Conservation (phyloP, 2,329 filamentous ascomycete species). For the Diplodia corticola region DNA sequence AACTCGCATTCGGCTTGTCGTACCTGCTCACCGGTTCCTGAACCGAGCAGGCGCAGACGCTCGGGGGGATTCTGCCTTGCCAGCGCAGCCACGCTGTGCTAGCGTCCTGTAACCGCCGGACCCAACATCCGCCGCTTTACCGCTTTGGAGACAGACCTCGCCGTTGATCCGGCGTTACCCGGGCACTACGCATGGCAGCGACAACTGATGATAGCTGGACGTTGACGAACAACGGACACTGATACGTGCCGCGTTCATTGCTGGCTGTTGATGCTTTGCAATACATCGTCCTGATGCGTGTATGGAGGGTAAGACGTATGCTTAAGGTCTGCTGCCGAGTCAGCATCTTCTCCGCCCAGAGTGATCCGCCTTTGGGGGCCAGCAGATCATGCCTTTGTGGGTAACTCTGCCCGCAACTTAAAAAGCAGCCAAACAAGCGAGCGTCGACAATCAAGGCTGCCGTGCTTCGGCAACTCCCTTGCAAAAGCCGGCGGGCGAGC, state of each 20-base stretch:
- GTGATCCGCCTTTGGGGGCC: slow-evolving; percentile 14
- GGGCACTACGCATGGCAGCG: neutral
- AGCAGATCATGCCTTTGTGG: neutral
- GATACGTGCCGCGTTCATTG: neutral
- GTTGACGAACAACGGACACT: neutral
- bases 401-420: neutral
- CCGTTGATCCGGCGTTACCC: neutral
- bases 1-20: neutral
- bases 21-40: slow-evolving; percentile 1
- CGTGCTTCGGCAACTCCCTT: neutral
- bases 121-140: neutral
- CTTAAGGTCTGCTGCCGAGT: slow-evolving; percentile 7
- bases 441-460: neutral
- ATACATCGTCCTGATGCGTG: neutral
- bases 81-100: slow-evolving; percentile 11
- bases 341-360: slow-evolving; percentile 5
- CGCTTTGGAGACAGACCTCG: neutral
- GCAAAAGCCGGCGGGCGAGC: neutral
- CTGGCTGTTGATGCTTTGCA: neutral
- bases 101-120: slow-evolving; percentile 14
- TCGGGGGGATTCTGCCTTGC: slow-evolving; percentile 2
- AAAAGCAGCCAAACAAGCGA: neutral
- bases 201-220: neutral
- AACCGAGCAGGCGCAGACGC: neutral
- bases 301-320: neutral